Evolutionary conservation across 1,284 basidiomycete species (phyloP), one percentile per base, ranked within the genome.

Genomic region (Cutaneotrichosporon sp.): DNA sequence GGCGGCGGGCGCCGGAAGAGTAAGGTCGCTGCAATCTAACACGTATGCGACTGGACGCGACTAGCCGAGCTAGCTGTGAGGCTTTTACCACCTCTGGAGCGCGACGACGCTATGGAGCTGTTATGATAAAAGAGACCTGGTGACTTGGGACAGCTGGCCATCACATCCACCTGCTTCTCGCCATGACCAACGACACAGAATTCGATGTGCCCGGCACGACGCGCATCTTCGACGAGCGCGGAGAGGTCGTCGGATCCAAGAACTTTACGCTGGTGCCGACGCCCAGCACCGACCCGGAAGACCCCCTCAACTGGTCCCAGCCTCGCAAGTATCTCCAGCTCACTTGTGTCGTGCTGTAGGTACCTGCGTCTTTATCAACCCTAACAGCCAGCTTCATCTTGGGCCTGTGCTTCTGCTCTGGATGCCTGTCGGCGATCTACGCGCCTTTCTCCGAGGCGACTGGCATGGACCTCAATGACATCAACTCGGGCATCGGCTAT

Each of bases 401-500:
- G 2, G 30, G 22, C 2, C 21, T 53, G 1, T 46, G 52, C 8
- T 46, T 64, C 34, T 47, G 44, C 20, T 51, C 56, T 0, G 57
- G 58, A 1, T 55, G 49, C 14, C 50, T 67, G 12, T 62, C 61
- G 22, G 59, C 65, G 14, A 59, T 67, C 46, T 65, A 62, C 35
- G 55, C 35, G 8, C 65, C 47, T 4, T 38, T 67, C 8, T 48
- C 48, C 10, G 59, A 55, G 20, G 58, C 48, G 2, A 55, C 63
- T 0, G 61, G 61, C 8, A 54, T 67, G 13, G 51, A 59, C 14
- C 56, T 65, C 21, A 59, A 54, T 38, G 55, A 65, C 30, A 54
- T 68, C 48, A 64, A 66, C 48, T 45, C 50, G 4, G 66, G 62
- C 5, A 55, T 58, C 8, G 66, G 66, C 4, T 66, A 59, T 55